Evolutionary conservation across 2,329 filamentous ascomycete genomes (phyloP), one percentile per base, ranked within the genome.

Genomic region (Talaromyces piceae): DNA sequence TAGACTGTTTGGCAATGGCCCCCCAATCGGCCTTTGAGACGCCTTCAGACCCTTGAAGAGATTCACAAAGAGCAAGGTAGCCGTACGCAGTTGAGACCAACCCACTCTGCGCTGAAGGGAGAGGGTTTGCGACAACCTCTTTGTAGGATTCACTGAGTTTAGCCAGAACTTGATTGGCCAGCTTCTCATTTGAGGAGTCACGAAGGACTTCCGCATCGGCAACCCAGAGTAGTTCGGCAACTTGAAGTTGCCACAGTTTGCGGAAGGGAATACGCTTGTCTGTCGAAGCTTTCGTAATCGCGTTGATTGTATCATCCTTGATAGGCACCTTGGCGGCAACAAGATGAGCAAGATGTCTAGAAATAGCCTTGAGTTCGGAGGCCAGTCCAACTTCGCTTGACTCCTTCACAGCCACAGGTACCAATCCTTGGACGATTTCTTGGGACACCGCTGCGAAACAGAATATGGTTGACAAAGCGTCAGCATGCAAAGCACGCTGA

Each of bases 221-320:
- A 31, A 75, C 69, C 73, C 83, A 84, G 43, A 95, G 72, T 2
- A 91, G 72, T 27, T 88, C 81, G 37, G 87, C 89, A 28, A 85
- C 73, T 37, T 83, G 82, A 31, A 93, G 73, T 48, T 88, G 78
- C 93, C 93, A 98, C 20, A 88, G 72, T 56, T 85, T 88, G 25
- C 88, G 84, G 49, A 87, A 81, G 5, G 83, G 77, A 2, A 87
- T 73, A 60, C 90, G 88, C 70, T 97, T 98, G 58, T 98, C 93
- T 6, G 78, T 76, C 41, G 94, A 76, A 1, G 91, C 93, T 69
- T 95, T 97, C 25, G 79, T 71, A 59, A 94, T 84, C 1, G 82
- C 77, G 61, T 91, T 88, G 1, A 83, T 67, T 2, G 86, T 77
- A 4, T 82, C 66, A 59, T 86, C 86, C 9, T 86, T 82, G 13